Evolutionary conservation across 495 filamentous ascomycete genomes (phyloP).

Genomic region (Neurospora sp.): DNA sequence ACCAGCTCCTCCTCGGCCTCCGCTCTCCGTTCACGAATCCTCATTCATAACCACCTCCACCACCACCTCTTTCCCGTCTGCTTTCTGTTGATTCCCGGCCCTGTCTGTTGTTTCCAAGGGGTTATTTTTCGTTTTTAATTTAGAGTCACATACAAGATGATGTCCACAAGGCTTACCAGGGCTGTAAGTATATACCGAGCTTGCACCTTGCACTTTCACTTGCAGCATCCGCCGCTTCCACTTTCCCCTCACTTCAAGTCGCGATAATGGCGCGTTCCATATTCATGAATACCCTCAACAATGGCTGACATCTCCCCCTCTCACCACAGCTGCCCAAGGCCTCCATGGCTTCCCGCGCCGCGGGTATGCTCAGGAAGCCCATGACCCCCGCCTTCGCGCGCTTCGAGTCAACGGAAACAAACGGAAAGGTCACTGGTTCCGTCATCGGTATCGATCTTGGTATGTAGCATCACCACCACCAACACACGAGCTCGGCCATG

Average conservation of each 20-base stretch:
- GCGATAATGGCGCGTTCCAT: background rate
- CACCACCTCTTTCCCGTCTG: conserved; percentile 23
- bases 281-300: conserved; percentile 8
- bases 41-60: conserved; percentile 16
- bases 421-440: conserved; percentile 79
- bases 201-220: background rate
- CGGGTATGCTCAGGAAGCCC: conserved; percentile 42
- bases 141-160: conserved; percentile 45
- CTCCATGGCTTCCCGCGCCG: conserved; percentile 47
- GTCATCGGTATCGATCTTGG: conserved; percentile 99
- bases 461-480: conserved; percentile 36
- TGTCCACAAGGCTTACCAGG: conserved; percentile 53
- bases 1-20: conserved; percentile 9
- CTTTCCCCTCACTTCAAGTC: conserved; percentile 7
- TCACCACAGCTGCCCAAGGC: conserved; percentile 41
- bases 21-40: conserved; percentile 14
- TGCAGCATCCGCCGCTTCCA: background rate
- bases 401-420: conserved; percentile 63
- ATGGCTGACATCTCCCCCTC: background rate
- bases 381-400: conserved; percentile 41
- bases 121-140: conserved; percentile 18
- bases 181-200: conserved; percentile 45
- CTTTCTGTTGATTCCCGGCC: conserved; percentile 18
- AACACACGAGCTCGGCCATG: background rate
- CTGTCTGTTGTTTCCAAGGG: conserved; percentile 19